Conservation (phyloP, 169 alveolate species). For the Plasmodium gallinaceum region DNA sequence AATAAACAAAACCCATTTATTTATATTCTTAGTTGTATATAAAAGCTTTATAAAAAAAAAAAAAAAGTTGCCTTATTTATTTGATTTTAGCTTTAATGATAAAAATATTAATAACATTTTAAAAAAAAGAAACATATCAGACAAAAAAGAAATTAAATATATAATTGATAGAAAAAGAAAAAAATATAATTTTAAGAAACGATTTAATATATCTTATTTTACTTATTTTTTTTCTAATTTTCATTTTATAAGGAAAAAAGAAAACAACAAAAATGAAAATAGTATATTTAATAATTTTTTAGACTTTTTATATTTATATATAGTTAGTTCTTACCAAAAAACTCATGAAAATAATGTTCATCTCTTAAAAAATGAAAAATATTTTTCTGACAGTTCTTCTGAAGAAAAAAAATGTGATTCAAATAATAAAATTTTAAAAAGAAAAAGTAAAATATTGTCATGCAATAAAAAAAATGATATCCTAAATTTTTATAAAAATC, state of each 20-base stretch:
- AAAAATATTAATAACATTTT: constrained; percentile 4
- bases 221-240: constrained; percentile 29
- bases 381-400: too few species aligned
- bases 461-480: constrained; percentile 2
- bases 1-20: background rate
- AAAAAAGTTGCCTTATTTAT: constrained; percentile 20
- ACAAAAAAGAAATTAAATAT: background rate
- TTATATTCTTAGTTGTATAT: constrained; percentile 25
- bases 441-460: background rate
- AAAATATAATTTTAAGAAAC: constrained; percentile 30
- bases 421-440: background rate
- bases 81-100: background rate
- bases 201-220: constrained; percentile 27
- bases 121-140: constrained; percentile 15
- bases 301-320: constrained; percentile 6
- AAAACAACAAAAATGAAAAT: background rate
- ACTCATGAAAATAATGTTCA: background rate
- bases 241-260: constrained; percentile 2
- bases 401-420: background rate
- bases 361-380: background rate
- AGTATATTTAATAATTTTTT: constrained; percentile 13
- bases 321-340: background rate
- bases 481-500: background rate
- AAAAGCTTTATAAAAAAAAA: constrained; percentile 57
- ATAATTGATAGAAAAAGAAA: constrained; percentile 36